Evolutionary conservation across 2,329 filamentous ascomycete species (phyloP).

Genomic region (Chalaropsis thielavioides): DNA sequence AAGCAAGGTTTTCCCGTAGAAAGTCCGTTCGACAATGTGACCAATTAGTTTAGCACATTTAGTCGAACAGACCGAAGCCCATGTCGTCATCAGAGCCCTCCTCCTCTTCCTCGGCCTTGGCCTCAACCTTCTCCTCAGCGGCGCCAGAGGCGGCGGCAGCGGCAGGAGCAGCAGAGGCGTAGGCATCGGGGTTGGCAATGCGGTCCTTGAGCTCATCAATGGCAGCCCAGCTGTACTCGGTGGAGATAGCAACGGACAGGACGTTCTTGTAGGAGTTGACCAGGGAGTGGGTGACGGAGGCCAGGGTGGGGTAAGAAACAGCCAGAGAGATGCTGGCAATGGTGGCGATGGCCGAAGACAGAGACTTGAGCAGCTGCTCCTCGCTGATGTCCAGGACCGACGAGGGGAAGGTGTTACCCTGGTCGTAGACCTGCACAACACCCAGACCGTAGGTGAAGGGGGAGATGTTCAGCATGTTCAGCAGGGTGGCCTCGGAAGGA

Average conservation of each 20-base stretch:
- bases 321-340: slow-evolving; percentile 87
- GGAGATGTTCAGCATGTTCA: slow-evolving; percentile 99
- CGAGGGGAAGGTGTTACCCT: slow-evolving; percentile 81
- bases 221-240: slow-evolving; percentile 85
- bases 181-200: slow-evolving; percentile 96
- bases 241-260: slow-evolving; percentile 76
- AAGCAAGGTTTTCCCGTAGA: slow-evolving; percentile 33
- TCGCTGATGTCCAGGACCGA: slow-evolving; percentile 86
- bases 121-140: slow-evolving; percentile 40
- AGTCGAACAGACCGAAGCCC: slow-evolving; percentile 58
- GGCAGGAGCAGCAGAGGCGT: slow-evolving; percentile 67
- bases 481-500: slow-evolving; percentile 92
- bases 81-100: slow-evolving; percentile 35
- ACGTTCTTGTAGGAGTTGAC: slow-evolving; percentile 98
- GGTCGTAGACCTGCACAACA: slow-evolving; percentile 91
- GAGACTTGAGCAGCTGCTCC: slow-evolving; percentile 76
- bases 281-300: slow-evolving; percentile 89
- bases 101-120: slow-evolving; percentile 55
- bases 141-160: slow-evolving; percentile 42
- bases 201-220: slow-evolving; percentile 98
- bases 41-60: slow-evolving; percentile 28
- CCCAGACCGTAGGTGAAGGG: slow-evolving; percentile 99
- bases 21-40: slow-evolving; percentile 68
- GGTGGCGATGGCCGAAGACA: slow-evolving; percentile 68
- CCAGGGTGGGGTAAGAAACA: slow-evolving; percentile 86